phyloP scores from a whole-genome alignment of 495 filamentous ascomycete species.

The Neurospora sp. region DNA sequence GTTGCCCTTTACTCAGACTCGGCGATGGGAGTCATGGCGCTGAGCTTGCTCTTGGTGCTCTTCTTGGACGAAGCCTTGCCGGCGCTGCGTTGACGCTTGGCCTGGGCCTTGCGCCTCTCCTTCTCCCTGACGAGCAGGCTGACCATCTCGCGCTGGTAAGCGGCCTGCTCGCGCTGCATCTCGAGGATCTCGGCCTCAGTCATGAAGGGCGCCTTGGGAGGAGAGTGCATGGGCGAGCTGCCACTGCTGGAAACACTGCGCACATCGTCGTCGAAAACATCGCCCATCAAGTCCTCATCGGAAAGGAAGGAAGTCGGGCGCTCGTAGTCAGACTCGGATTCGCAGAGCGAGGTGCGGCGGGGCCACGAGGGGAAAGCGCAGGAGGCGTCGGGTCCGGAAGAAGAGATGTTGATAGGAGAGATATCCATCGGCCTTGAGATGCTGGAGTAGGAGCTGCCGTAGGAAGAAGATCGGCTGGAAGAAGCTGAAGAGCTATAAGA shows the following conservation, averaged over 20 bases:
- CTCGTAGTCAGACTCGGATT: conserved; percentile 25
- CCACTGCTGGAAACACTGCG: conserved; percentile 35
- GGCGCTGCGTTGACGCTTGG: conserved; percentile 20
- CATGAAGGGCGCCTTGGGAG: conserved; percentile 7
- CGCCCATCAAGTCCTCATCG: conserved; percentile 36
- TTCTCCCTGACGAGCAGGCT: conserved; percentile 35
- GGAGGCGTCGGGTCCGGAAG: conserved; percentile 25
- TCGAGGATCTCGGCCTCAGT: conserved; percentile 32
- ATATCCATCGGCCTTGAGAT: conserved; percentile 44
- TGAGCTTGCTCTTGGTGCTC: conserved; percentile 34
- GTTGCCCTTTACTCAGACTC: conserved; percentile 23
- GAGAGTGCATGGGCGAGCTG: conserved; percentile 31
- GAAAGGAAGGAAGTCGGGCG: conserved; percentile 38
- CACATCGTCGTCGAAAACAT: conserved; percentile 32
- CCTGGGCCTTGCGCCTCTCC: conserved; percentile 30
- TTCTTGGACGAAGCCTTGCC: conserved; percentile 26
- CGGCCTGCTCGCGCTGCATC: conserved; percentile 32
- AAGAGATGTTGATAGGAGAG: conserved; percentile 29
- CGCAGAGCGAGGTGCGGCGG: conserved; percentile 31
- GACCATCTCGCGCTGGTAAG: conserved; percentile 36
- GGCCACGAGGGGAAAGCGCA: conserved; percentile 46
- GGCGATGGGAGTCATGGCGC: conserved; percentile 39
- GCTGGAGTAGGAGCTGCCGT: conserved; percentile 16
- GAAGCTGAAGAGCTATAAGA: conserved; percentile 24
- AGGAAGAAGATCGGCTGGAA: conserved; percentile 13